phyloP scores from a whole-genome alignment of 331 rosid genomes.

The Rosa hybrid region DNA sequence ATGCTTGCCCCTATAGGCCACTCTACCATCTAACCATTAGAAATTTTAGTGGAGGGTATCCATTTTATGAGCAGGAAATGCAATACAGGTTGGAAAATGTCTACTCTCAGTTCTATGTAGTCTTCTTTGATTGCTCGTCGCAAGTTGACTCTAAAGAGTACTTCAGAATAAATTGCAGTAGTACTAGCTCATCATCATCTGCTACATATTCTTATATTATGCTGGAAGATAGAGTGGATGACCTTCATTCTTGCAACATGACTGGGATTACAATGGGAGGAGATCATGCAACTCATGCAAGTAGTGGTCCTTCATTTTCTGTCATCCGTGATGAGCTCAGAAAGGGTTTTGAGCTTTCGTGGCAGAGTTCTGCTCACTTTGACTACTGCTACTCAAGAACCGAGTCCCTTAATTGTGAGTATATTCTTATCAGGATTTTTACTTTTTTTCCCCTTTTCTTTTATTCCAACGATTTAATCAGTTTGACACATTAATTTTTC shows the following conservation, averaged over 20 bases:
- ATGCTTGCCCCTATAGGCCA: constrained; percentile 4
- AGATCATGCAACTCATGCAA: too few species aligned
- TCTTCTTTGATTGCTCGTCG: constrained; percentile 7
- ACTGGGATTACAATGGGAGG: background rate
- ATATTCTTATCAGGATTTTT: background rate
- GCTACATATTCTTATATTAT: background rate
- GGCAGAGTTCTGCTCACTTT: fast-evolving
- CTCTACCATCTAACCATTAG: background rate
- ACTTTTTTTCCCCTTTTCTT: background rate
- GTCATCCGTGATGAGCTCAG: background rate
- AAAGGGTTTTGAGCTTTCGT: background rate
- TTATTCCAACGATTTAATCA: background rate
- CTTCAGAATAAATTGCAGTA: background rate
- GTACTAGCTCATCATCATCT: background rate
- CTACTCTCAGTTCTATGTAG: too few species aligned
- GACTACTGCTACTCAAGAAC: fast-evolving
- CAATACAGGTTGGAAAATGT: too few species aligned
- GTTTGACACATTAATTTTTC: background rate
- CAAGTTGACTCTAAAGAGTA: background rate
- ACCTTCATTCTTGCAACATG: background rate
- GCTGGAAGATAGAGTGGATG: background rate
- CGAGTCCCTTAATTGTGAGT: background rate
- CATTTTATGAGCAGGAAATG: background rate
- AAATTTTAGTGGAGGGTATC: background rate
- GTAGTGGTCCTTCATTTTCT: background rate